phyloP scores from a whole-genome alignment of 352 stramenopile genomes.

The Pythium oligandrum region DNA sequence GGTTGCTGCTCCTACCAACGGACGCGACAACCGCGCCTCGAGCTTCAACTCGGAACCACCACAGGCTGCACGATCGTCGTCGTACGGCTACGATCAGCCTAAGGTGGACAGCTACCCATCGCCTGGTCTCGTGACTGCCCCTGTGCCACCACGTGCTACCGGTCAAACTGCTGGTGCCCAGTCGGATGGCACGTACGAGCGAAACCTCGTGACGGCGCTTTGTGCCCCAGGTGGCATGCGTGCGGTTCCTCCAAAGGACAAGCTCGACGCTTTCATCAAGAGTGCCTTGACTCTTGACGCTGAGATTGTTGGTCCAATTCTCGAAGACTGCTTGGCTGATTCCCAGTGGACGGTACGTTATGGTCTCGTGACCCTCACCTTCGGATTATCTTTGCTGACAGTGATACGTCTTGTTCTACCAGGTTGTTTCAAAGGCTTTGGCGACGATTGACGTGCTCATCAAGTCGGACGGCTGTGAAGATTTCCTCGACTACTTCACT shows the following conservation, averaged over 20 bases:
- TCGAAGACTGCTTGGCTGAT: constrained; percentile 92
- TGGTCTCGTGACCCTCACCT: neutral
- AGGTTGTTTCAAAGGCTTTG: constrained; percentile 92
- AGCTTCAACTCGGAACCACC: constrained; percentile 31
- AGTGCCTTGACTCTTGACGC: constrained; percentile 88
- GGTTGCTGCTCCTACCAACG: constrained; percentile 16
- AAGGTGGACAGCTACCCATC: constrained; percentile 7
- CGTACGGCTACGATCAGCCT: constrained; percentile 51
- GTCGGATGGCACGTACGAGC: constrained; percentile 90
- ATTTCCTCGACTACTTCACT: constrained; percentile 81
- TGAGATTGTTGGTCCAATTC: constrained; percentile 91
- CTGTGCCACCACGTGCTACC: constrained; percentile 9
- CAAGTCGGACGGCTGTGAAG: constrained; percentile 74
- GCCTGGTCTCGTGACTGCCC: constrained; percentile 1
- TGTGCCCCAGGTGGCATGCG: constrained; percentile 94
- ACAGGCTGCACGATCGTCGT: constrained; percentile 3
- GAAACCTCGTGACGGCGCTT: constrained; percentile 89
- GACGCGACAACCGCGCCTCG: constrained; percentile 36
- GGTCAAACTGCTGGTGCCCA: constrained; percentile 71
- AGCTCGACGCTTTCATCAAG: constrained; percentile 90
- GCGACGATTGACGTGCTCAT: constrained; percentile 90
- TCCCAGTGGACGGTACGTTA: constrained; percentile 64
- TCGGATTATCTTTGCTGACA: neutral
- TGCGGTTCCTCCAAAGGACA: constrained; percentile 91
- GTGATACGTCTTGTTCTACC: neutral